Evolutionary conservation across 108 stramenopile species (phyloP), one percentile per base, ranked within the genome.

Genomic region (Pseudonitzschia delicatissima): DNA sequence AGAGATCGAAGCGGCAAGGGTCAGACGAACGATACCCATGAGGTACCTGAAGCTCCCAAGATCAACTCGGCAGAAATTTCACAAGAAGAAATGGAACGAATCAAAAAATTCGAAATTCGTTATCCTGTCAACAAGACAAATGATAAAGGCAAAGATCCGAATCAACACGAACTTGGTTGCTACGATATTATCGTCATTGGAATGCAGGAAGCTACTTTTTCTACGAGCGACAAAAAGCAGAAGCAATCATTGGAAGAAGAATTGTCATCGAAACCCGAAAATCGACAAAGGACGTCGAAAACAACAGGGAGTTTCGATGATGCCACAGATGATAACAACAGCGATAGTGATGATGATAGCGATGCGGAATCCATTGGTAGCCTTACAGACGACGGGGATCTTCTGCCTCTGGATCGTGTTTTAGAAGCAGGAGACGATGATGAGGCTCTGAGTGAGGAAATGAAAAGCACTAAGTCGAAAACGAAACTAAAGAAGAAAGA

Each of bases 171-270:
- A n/a, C n/a, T n/a, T n/a, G 58, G 63, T 12, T 49, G 50, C 7
- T 80, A 85, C 57, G 87, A 88, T 47, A 62, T 88, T 8, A 74
- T 88, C 32, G 87, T 83, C 17, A 70, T 88, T 45, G 87, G 84
- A 8, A 77, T 86, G 73, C 87, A 88, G 48, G 87, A 88, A 64
- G 78, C 83, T 2, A 80, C 81, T 0, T 80, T 78, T 67, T 66
- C 67, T n/a, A 44, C 50, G 20, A 45, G 50, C 2, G 35, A 44
- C 33, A 35, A 58, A 33, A 13, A 17, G n/a, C 15, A 17, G 18
- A 58, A 58, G n/a, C 5, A 58, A 15, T n/a, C n/a, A n/a, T n/a
- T n/a, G n/a, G 34, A 58, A 13, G 33, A 34, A 21, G 40, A 37
- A 61, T 11, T 4, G 23, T 23, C 13, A 68, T 17, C 57, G 59